Percentiles rank a stretch among this genome's conserved stretches.
phyloP scores from a whole-genome alignment of 768 basidiomycete genomes.

The Hemileccinum rubropunctum region DNA sequence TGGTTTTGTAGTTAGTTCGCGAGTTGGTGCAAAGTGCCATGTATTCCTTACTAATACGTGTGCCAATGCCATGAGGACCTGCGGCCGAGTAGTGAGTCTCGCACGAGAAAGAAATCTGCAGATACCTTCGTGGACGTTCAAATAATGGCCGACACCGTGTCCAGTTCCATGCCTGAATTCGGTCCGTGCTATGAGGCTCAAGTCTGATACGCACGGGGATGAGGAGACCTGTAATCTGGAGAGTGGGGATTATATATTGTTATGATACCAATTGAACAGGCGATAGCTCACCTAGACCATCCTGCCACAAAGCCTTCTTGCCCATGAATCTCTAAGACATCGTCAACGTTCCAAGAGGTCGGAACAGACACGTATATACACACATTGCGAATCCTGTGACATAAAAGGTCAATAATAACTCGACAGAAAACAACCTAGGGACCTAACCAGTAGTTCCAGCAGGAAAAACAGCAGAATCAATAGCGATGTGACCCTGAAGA shows the following conservation, averaged over 20 bases:
- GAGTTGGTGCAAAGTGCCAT: neutral
- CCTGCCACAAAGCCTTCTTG: slow-evolving; percentile 80
- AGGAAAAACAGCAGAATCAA: slow-evolving; percentile 85
- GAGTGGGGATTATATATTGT: neutral
- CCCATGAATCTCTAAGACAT: slow-evolving; percentile 67
- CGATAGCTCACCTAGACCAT: slow-evolving; percentile 67
- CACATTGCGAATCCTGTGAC: slow-evolving; percentile 55
- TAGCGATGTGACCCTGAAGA: slow-evolving; percentile 85
- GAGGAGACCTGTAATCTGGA: slow-evolving; percentile 54
- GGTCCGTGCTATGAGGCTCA: slow-evolving; percentile 4
- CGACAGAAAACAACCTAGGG: neutral
- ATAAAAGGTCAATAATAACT: neutral
- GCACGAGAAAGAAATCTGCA: neutral
- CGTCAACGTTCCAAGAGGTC: neutral
- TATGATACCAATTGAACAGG: neutral
- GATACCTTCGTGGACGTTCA: slow-evolving; percentile 86
- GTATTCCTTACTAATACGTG: slow-evolving; percentile 33
- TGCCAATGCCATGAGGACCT: slow-evolving; percentile 58
- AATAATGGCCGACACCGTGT: slow-evolving; percentile 91
- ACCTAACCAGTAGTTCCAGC: slow-evolving; percentile 66
- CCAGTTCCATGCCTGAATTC: slow-evolving; percentile 79
- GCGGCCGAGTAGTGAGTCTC: slow-evolving; percentile 5
- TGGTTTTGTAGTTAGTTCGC: slow-evolving; percentile 21
- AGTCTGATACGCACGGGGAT: neutral
- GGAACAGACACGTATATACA: slow-evolving; percentile 10